phyloP scores from a whole-genome alignment of 805 yeast genomes.

The Candida krabiensis region DNA sequence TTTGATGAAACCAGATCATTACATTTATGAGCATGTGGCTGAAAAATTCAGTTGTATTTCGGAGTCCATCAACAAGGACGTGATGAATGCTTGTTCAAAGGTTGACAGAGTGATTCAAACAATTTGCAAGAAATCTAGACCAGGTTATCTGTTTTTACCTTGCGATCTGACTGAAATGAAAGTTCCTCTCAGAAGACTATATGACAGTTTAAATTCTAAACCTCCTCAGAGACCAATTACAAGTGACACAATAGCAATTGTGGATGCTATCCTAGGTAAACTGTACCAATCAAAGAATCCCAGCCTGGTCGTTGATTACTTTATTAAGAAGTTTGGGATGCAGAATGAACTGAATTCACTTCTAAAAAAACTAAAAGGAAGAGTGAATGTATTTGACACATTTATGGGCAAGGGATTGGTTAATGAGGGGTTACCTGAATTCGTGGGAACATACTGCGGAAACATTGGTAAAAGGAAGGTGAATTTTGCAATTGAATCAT shows the following conservation, averaged over 20 bases:
- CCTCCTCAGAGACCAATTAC: conserved; percentile 19
- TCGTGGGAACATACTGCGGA: conserved; percentile 46
- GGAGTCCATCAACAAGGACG: conserved; percentile 46
- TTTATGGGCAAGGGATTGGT: conserved; percentile 40
- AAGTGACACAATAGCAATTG: conserved; percentile 21
- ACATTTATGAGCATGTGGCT: conserved; percentile 64
- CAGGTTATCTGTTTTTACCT: conserved; percentile 84
- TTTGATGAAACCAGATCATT: conserved; percentile 60
- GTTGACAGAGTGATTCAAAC: conserved; percentile 66
- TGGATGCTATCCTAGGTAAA: conserved; percentile 33
- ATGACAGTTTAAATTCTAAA: conserved; percentile 27
- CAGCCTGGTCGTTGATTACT: conserved; percentile 42
- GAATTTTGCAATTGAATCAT: conserved; percentile 40
- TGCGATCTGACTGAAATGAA: conserved; percentile 62
- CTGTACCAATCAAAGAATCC: conserved; percentile 40
- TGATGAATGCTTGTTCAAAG: conserved; percentile 51
- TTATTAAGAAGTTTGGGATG: conserved; percentile 40
- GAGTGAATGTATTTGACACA: conserved; percentile 41
- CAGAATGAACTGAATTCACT: conserved; percentile 31
- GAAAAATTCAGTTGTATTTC: conserved; percentile 53
- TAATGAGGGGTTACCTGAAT: conserved; percentile 41
- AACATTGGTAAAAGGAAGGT: conserved; percentile 29
- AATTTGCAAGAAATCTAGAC: conserved; percentile 61
- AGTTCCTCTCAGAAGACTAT: conserved; percentile 39
- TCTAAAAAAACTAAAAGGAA: conserved; percentile 31